phyloP scores from a whole-genome alignment of 176 grass and related monocot species.

The Triticum dicoccoides region DNA sequence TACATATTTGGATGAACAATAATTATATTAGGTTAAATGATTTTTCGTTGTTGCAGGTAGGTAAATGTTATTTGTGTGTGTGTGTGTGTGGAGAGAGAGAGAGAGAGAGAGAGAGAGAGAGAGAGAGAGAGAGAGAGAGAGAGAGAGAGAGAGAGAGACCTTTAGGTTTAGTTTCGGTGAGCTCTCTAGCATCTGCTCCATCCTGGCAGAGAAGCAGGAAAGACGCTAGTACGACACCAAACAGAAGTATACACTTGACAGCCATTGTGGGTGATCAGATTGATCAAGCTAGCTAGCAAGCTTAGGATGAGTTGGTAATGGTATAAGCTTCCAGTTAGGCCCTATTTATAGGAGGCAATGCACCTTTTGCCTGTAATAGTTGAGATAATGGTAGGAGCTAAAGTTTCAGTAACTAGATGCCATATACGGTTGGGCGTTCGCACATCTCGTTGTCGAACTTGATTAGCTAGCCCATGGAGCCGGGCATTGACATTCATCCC shows the following conservation, averaged over 20 bases:
- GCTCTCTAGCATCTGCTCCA: neutral
- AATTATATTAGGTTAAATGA: neutral
- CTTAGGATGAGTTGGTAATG: neutral
- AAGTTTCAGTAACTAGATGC: neutral
- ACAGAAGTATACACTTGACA: neutral
- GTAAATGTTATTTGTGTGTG: neutral
- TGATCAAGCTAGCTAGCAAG: neutral
- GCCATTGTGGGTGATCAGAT: slow-evolving; percentile 1
- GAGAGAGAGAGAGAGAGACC: neutral
- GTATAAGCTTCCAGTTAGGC: neutral
- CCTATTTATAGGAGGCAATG: slow-evolving; percentile 24
- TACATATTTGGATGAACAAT: neutral
- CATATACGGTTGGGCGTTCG: slow-evolving; percentile 16
- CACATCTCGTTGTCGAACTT: slow-evolving; percentile 11
- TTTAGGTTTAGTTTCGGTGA: slow-evolving; percentile 26
- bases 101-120: too few relatives aligned
- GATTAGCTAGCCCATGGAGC: slow-evolving; percentile 2
- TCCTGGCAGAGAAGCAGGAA: slow-evolving; percentile 6
- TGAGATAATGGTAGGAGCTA: neutral
- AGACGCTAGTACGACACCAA: slow-evolving; percentile 5
- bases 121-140: neutral
- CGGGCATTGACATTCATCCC: slow-evolving; percentile 2
- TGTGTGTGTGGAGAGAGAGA: neutral
- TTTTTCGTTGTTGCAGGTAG: too few relatives aligned
- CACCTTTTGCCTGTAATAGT: neutral